Conservation (phyloP, 2,329 filamentous ascomycete species). For the Fusarium duplospermum region DNA sequence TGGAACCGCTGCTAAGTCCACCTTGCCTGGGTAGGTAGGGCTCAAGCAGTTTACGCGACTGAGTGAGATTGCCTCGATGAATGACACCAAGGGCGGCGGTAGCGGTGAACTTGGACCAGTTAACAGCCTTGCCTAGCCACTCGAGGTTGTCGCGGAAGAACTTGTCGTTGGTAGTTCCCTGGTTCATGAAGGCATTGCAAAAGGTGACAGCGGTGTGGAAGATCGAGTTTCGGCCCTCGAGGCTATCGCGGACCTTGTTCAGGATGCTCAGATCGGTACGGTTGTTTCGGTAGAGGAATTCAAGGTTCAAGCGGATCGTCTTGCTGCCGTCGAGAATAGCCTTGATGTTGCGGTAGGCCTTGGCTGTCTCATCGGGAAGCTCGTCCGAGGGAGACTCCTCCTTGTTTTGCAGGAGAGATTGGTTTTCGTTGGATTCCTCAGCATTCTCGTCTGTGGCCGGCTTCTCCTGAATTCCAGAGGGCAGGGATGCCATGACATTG, state of each 20-base stretch:
- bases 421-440: slow-evolving; percentile 57
- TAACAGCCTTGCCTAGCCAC: slow-evolving; percentile 97
- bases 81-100: slow-evolving; percentile 97
- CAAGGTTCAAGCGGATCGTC: slow-evolving; percentile 93
- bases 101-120: slow-evolving; percentile 99
- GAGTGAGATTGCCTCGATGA: slow-evolving; percentile 92
- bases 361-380: slow-evolving; percentile 64
- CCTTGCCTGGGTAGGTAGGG: slow-evolving; percentile 89
- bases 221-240: slow-evolving; percentile 96
- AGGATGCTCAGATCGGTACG: slow-evolving; percentile 91
- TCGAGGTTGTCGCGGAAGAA: slow-evolving; percentile 99
- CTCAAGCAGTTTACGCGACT: slow-evolving; percentile 92
- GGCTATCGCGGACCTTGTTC: slow-evolving; percentile 94
- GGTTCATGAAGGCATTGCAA: slow-evolving; percentile 99
- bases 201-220: slow-evolving; percentile 98
- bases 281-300: slow-evolving; percentile 97
- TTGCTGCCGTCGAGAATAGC: slow-evolving; percentile 86
- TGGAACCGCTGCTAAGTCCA: slow-evolving; percentile 81
- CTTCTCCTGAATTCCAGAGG: slow-evolving; percentile 63
- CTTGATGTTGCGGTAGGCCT: slow-evolving; percentile 72
- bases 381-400: slow-evolving; percentile 67
- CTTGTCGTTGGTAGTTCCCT: slow-evolving; percentile 96
- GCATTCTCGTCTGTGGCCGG: slow-evolving; percentile 58
- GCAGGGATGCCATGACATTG: slow-evolving; percentile 86
- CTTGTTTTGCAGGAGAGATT: slow-evolving; percentile 62